A percentile compares a stretch with the other conserved stretches of the same genome.
Evolutionary conservation across 345 rosid genomes (phyloP).

Genomic region (Pugionium cornutum): DNA sequence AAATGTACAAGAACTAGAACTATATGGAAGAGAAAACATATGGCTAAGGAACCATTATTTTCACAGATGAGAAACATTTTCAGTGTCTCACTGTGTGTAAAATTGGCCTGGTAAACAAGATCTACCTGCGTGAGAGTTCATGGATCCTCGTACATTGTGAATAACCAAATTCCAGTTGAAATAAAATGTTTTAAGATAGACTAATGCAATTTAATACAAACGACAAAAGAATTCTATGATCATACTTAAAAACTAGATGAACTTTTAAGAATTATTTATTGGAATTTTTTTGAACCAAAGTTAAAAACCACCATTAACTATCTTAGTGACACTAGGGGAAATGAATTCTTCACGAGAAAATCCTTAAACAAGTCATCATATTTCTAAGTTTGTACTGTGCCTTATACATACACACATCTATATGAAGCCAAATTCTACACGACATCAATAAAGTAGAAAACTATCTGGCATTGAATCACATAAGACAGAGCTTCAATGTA

Average conservation of each 20-base stretch:
- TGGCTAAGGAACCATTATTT: constrained; percentile 8
- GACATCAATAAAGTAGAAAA: constrained; percentile 13
- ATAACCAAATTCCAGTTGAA: too few relatives aligned
- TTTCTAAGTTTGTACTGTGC: neutral
- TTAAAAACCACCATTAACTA: constrained; percentile 1
- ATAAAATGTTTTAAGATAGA: too few relatives aligned
- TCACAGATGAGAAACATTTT: neutral
- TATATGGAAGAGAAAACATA: neutral
- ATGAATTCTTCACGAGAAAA: neutral
- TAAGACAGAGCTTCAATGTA: neutral
- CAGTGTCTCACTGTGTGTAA: constrained; percentile 6
- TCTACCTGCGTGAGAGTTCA: constrained; percentile 12
- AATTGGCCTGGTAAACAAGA: constrained; percentile 12
- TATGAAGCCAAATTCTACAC: neutral
- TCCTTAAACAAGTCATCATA: constrained; percentile 5
- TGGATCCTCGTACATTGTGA: neutral
- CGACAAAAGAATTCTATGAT: neutral
- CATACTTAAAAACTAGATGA: constrained; percentile 5
- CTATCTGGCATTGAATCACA: neutral
- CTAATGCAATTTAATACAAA: neutral
- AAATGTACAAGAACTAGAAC: neutral
- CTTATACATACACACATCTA: neutral
- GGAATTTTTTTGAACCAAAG: neutral
- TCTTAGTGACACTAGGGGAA: constrained; percentile 11
- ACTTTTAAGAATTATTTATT: neutral